phyloP scores from a whole-genome alignment of 306 rosid genomes.

The Datisca glomerata region DNA sequence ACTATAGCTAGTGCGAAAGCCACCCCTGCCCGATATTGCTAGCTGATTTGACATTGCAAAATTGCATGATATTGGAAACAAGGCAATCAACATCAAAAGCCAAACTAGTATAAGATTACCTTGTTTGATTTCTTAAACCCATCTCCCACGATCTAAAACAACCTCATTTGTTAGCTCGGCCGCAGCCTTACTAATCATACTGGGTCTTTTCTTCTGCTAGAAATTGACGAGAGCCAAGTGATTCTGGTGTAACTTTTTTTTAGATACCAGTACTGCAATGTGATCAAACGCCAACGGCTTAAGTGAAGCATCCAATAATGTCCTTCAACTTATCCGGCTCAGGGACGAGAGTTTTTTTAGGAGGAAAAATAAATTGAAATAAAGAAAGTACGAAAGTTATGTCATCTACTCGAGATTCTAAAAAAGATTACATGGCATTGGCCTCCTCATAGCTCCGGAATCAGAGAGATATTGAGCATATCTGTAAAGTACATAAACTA shows the following conservation, averaged over 20 bases:
- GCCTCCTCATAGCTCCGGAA: conserved; percentile 93
- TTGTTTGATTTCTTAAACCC: conserved; percentile 70
- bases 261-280: conserved; percentile 57
- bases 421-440: conserved; percentile 89
- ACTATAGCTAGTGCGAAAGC: conserved; percentile 45
- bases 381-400: conserved; percentile 80
- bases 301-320: conserved; percentile 35
- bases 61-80: background rate
- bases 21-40: conserved; percentile 81
- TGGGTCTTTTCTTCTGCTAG: conserved; percentile 73
- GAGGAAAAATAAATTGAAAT: conserved; percentile 72
- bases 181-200: conserved; percentile 82
- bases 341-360: conserved; percentile 51
- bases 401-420: conserved; percentile 84
- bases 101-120: conserved; percentile 35
- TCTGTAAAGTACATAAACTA: conserved; percentile 25
- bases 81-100: background rate
- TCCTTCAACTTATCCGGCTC: conserved; percentile 70
- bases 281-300: conserved; percentile 53
- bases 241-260: conserved; percentile 78
- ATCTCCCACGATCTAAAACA: conserved; percentile 79
- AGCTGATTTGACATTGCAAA: background rate
- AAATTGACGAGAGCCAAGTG: conserved; percentile 95
- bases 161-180: conserved; percentile 97
- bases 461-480: conserved; percentile 94